phyloP scores from a whole-genome alignment of 495 filamentous ascomycete species.

The Elasticomyces elasticus region DNA sequence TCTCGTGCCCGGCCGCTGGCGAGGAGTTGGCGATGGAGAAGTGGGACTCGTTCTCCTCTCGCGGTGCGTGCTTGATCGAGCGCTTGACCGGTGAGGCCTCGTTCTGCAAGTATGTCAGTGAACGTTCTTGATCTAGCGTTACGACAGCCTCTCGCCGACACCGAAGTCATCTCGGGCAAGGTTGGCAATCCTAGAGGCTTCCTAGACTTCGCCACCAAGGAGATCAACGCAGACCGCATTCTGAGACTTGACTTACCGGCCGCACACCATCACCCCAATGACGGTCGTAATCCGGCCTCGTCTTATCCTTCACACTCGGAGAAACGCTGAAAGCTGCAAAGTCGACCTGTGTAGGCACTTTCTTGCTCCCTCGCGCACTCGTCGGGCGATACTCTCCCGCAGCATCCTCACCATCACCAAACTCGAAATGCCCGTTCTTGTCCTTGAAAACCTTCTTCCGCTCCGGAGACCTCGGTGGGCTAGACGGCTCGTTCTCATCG shows the following conservation, averaged over 20 bases:
- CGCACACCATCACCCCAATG: conserved; percentile 67
- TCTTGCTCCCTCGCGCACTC: conserved; percentile 46
- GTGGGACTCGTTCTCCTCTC: conserved; percentile 69
- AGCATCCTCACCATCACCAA: conserved; percentile 54
- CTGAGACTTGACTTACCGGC: conserved; percentile 33
- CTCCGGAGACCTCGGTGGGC: conserved; percentile 33
- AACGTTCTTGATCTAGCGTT: not conserved
- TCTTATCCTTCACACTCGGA: conserved; percentile 48
- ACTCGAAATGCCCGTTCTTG: conserved; percentile 81
- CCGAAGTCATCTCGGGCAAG: too few relatives aligned
- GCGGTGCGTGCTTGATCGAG: conserved; percentile 50
- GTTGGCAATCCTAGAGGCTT: too few relatives aligned
- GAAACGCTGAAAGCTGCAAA: conserved; percentile 82
- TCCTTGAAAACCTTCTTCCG: conserved; percentile 54
- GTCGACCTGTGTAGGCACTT: conserved; percentile 52
- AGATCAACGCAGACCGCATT: too few relatives aligned
- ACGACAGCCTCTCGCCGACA: not conserved
- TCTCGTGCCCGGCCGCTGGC: conserved; percentile 30
- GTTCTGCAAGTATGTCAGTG: conserved; percentile 21
- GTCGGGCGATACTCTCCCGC: conserved; percentile 31
- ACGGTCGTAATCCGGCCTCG: conserved; percentile 45
- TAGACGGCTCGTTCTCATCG: conserved; percentile 44
- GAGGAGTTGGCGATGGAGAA: conserved; percentile 60
- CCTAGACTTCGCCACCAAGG: too few relatives aligned
- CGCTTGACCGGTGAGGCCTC: conserved; percentile 33